Base-by-base conservation (phyloP, 2,329 filamentous ascomycete species). In the Chaetomium sp. region DNA sequence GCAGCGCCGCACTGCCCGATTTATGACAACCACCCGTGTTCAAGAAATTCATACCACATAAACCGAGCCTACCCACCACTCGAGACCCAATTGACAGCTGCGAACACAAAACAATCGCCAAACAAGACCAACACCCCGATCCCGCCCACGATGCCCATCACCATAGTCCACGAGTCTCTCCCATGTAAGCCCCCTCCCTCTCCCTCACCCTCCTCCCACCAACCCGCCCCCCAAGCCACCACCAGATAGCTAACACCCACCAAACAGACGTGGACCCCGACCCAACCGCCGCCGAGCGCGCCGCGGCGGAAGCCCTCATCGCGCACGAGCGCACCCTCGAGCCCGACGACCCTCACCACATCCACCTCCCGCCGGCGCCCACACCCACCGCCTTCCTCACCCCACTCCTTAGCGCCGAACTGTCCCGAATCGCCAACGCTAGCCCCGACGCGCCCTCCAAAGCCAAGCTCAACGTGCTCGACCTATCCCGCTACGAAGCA, bases 401-500 rank as follows among this genome's bases (percentile, higher is more conserved):
- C 5, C 83, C 86, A 4, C 76, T 89, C n/a, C 81, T 96, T 47
- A 74, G 83, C 70, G 75, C 84, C 70, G 92, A 96, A 73, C 83
- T 94, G 67, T 78, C 80, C 23, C 90, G 92, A 69, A 82, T 93
- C 16, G 16, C 16, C 38, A 65, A 80, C 85, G 56, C n/a, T 56
- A 13, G 33, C 63, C 45, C 57, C 74, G 8, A 54, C 10, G 50
- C 69, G 63, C 57, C 69, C 19, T 2, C 59, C n/a, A 62, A 60
- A 33, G 63, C 75, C 63, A 74, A 82, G n/a, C 84, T 91, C 63
- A 75, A 77, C 0, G 87, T 86, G 61, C 87, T 96, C 71, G 90
- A 97, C 76, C 81, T 92, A 21, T 80, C 85, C 51, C 92, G 93
- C 70, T 98, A 98, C 84, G 91, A 97, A 78, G 86, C 88, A 2